These are phyloP conservation scores for Macrophomina tecta DNA, from an alignment of 2,329 filamentous ascomycete species.

Conservation along the genomic window DNA sequence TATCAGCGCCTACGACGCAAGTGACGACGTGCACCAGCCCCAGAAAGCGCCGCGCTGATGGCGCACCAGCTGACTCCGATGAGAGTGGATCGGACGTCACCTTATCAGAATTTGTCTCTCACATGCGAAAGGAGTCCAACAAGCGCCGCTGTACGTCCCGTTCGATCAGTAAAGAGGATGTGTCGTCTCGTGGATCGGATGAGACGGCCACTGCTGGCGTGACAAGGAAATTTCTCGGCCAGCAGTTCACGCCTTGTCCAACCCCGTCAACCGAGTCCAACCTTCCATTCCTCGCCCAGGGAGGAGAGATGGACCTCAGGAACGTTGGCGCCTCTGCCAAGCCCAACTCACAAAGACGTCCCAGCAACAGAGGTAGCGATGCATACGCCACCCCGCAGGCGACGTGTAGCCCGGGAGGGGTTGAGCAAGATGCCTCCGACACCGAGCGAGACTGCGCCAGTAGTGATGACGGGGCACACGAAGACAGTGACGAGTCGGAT, in stretches of 20 bases:
- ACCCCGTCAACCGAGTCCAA: neutral
- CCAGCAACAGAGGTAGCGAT: neutral
- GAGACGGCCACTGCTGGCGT: conserved; percentile 26
- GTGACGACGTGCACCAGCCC: conserved; percentile 32
- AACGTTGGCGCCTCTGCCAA: neutral
- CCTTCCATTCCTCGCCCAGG: neutral
- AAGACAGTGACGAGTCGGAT: neutral
- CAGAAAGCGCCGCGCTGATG: conserved; percentile 27
- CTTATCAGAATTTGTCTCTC: neutral
- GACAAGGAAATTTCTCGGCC: conserved; percentile 32
- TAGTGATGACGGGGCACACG: neutral
- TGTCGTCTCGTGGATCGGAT: conserved; percentile 33
- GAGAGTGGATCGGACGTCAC: neutral
- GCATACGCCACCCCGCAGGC: neutral
- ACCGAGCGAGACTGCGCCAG: neutral
- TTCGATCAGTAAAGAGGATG: conserved; percentile 40
- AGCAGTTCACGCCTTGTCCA: neutral
- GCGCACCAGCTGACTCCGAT: conserved; percentile 27
- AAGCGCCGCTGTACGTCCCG: conserved; percentile 57
- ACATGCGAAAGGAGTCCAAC: conserved; percentile 38
- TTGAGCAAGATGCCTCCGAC: neutral
- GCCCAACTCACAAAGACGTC: too few species aligned
- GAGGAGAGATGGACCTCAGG: conserved; percentile 33
- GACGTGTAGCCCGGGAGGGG: neutral
- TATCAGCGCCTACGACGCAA: conserved; percentile 37